Conservation (phyloP, 768 basidiomycete genomes). For the Ramaria rubella region DNA sequence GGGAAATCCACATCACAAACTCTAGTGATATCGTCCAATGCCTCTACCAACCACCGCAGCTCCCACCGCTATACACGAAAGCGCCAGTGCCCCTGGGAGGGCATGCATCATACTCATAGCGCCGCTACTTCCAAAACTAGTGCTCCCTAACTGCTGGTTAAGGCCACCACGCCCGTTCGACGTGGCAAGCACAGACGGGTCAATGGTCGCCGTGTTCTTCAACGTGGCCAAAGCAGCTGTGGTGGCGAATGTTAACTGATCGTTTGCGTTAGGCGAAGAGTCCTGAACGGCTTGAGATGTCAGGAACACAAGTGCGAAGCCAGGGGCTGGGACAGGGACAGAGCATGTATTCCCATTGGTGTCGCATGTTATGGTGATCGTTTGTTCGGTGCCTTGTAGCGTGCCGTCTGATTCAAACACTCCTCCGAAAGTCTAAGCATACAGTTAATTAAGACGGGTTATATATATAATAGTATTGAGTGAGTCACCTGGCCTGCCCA, state of each 20-base stretch:
- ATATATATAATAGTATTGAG: background rate
- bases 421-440: constrained; percentile 49
- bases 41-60: background rate
- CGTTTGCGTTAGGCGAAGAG: constrained; percentile 22
- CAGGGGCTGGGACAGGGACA: constrained; percentile 61
- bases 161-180: constrained; percentile 51
- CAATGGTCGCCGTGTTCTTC: constrained; percentile 50
- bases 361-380: constrained; percentile 59
- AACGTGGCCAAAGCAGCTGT: constrained; percentile 47
- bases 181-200: constrained; percentile 48
- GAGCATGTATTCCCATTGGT: constrained; percentile 44
- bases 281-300: constrained; percentile 35
- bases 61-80: background rate
- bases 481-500: constrained; percentile 59
- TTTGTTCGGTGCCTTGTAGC: constrained; percentile 44
- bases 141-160: constrained; percentile 14
- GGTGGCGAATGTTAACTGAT: constrained; percentile 46
- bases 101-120: background rate
- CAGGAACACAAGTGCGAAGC: constrained; percentile 71
- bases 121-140: constrained; percentile 10
- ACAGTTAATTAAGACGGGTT: background rate
- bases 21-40: background rate
- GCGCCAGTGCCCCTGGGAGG: constrained; percentile 2
- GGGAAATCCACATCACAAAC: background rate
- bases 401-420: constrained; percentile 63